Base-by-base conservation (phyloP, 345 rosid genomes). In the Brassica rapa region DNA sequence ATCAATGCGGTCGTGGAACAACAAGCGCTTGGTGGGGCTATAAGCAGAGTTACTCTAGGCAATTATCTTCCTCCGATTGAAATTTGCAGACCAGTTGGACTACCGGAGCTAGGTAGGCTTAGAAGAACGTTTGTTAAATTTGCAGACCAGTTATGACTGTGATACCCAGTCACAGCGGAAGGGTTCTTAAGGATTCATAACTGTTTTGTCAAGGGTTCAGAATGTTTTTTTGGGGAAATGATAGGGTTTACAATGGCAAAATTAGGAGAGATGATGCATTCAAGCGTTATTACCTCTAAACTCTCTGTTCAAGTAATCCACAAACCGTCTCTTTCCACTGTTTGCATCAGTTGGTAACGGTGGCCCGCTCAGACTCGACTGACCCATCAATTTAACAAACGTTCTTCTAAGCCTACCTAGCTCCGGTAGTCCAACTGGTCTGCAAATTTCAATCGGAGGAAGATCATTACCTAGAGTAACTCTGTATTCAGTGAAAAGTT, bases 281-380 rank as follows among this genome's bases (percentile, higher is more conserved):
- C 86, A 87, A 76, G 75, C 80, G 60, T 12, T 73, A 67, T 78
- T 70, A 55, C 77, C 81, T 59, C 88, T 91, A n/a, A 91, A 71
- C 84, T 93, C 98, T 84, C 97, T 84, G 84, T 91, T 95, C 87
- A 95, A 86, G 86, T 90, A 93, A 78, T 95, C 97, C 5, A 90
- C 88, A 77, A 95, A 93, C 92, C 91, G 91, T 87, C 96, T 88
- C 86, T 93, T 95, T n/a, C 91, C 94, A 41, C 93, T 90, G 24
- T 89, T 90, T 3, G 96, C 87, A 83, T 93, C 99, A 0, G 97
- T 86, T 57, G 98, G 96, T 1, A 92, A 92, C 0, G 94, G 96
- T 29, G 83, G 90, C 33, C 97, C 94, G 43, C 98, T 93, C 80
- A 93, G 83, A 76, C 98, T 93, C 9, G 97, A 86, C 75, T 95